These are phyloP conservation scores for Candida schatavii DNA, from an alignment of 805 yeast genomes.

Conservation along the genomic window DNA sequence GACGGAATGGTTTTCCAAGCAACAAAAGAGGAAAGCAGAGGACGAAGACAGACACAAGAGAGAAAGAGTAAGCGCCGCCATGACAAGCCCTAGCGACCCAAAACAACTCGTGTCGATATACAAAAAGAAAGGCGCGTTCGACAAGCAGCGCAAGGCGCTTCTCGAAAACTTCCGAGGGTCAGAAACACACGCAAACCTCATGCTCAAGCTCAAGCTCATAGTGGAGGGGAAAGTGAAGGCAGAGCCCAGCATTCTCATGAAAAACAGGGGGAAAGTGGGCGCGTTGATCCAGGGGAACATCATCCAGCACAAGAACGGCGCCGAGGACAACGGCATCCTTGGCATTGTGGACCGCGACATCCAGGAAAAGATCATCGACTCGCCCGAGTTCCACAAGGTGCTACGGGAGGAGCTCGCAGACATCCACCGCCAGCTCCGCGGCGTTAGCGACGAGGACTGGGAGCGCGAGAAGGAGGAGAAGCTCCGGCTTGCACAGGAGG, in stretches of 20 bases:
- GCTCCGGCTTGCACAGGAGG: neutral
- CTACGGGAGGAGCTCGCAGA: constrained; percentile 32
- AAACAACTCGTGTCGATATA: constrained; percentile 38
- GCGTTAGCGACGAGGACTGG: constrained; percentile 41
- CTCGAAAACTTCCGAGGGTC: constrained; percentile 42
- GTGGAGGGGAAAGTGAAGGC: constrained; percentile 45
- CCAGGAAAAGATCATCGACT: constrained; percentile 42
- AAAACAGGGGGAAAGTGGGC: constrained; percentile 49
- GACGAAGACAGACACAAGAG: neutral
- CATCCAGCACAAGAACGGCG: constrained; percentile 14
- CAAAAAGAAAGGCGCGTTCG: constrained; percentile 51
- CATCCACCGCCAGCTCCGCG: constrained; percentile 27
- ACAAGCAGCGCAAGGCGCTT: constrained; percentile 40
- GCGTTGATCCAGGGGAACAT: constrained; percentile 54
- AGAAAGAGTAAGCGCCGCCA: constrained; percentile 1
- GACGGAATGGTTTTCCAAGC: too few species aligned
- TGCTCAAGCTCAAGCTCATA: constrained; percentile 38
- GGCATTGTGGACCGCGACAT: constrained; percentile 43
- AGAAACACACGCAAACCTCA: constrained; percentile 39
- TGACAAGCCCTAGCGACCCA: constrained; percentile 11
- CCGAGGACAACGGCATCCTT: constrained; percentile 18
- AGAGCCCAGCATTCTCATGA: constrained; percentile 46
- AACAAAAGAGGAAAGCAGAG: too few species aligned
- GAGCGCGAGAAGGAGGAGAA: constrained; percentile 12
- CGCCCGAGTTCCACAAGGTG: constrained; percentile 36